Percentiles rank a stretch among this genome's conserved stretches.
Conservation (phyloP, 2,329 filamentous ascomycete genomes). For the Elsinoe necatrix region DNA sequence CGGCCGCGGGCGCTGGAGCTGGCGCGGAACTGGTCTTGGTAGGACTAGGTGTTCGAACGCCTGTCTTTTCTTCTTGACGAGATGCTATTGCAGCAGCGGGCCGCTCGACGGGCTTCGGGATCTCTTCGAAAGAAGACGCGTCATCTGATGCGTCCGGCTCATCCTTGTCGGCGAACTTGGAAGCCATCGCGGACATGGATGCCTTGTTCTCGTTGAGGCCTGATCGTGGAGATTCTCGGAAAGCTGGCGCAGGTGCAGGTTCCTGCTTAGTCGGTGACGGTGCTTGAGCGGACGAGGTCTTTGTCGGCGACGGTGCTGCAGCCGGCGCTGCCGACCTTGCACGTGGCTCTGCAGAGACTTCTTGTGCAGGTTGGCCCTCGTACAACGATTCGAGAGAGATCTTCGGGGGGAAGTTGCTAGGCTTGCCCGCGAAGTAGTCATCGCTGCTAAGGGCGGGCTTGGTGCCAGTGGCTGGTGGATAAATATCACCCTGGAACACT, state of each 20-base stretch:
- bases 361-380: conserved; percentile 70
- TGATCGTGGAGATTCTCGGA: conserved; percentile 48
- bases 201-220: conserved; percentile 76
- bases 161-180: conserved; percentile 73
- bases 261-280: conserved; percentile 35
- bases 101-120: conserved; percentile 65
- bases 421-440: conserved; percentile 85
- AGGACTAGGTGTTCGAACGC: conserved; percentile 22
- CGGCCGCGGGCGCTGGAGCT: conserved; percentile 21
- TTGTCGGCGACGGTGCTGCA: conserved; percentile 31
- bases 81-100: conserved; percentile 29
- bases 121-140: conserved; percentile 77
- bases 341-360: conserved; percentile 55
- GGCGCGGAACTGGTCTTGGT: conserved; percentile 24
- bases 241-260: conserved; percentile 40
- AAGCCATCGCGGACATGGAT: conserved; percentile 76
- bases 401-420: conserved; percentile 68
- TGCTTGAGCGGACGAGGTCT: conserved; percentile 39
- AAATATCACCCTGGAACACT: conserved; percentile 95
- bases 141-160: conserved; percentile 52
- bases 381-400: conserved; percentile 90
- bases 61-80: conserved; percentile 35
- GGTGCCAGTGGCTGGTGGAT: conserved; percentile 70
- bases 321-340: conserved; percentile 30
- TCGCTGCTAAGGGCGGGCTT: conserved; percentile 71